phyloP scores from a whole-genome alignment of 352 stramenopile genomes.

The Phytophthora sp. region DNA sequence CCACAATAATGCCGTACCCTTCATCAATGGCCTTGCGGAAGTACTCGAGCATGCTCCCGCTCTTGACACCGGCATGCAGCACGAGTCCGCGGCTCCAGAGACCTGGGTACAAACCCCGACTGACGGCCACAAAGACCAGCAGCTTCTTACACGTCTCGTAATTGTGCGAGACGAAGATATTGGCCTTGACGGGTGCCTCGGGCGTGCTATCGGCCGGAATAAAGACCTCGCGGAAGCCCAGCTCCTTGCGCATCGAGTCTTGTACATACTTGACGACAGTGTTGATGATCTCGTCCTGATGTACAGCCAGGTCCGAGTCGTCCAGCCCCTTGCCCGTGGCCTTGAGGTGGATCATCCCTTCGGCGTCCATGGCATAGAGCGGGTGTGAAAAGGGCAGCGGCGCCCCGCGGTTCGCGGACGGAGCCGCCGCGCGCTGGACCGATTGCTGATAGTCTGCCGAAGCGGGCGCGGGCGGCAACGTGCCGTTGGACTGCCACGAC shows the following conservation, averaged over 20 bases:
- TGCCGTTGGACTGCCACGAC: slow-evolving; percentile 32
- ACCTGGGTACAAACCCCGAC: slow-evolving; percentile 77
- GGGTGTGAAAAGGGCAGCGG: slow-evolving; percentile 76
- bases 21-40: slow-evolving; percentile 88
- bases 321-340: slow-evolving; percentile 82
- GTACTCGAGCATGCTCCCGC: slow-evolving; percentile 89
- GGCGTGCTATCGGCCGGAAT: slow-evolving; percentile 70
- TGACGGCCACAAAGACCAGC: slow-evolving; percentile 87
- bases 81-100: slow-evolving; percentile 88
- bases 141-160: slow-evolving; percentile 84
- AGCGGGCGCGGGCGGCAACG: slow-evolving; percentile 29
- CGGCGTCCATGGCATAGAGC: slow-evolving; percentile 83
- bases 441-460: slow-evolving; percentile 16
- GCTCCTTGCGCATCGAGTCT: slow-evolving; percentile 81
- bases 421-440: neutral
- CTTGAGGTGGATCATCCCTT: slow-evolving; percentile 88
- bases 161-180: slow-evolving; percentile 85
- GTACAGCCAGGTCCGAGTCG: slow-evolving; percentile 85
- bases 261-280: slow-evolving; percentile 87
- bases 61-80: slow-evolving; percentile 86
- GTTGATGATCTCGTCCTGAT: slow-evolving; percentile 91
- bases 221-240: slow-evolving; percentile 82
- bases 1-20: slow-evolving; percentile 87
- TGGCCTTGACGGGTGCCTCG: slow-evolving; percentile 67
- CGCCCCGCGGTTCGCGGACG: slow-evolving; percentile 30